Evolutionary conservation across 345 rosid species (phyloP).

Genomic region (Sonneratia caseolaris): DNA sequence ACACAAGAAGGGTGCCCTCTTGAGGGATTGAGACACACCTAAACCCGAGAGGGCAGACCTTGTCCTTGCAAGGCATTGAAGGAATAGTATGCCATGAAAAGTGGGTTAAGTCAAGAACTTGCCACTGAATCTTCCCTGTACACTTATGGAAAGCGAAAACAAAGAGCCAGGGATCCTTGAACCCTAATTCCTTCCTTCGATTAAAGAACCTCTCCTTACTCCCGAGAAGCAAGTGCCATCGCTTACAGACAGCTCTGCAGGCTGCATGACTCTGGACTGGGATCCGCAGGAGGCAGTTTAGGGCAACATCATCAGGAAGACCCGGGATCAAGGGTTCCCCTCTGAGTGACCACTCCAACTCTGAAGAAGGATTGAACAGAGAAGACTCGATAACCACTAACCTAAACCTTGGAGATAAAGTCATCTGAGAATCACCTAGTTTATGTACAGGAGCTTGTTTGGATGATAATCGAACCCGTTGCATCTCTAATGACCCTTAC

Average conservation of each 20-base stretch:
- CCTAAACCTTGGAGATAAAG: constrained; percentile 69
- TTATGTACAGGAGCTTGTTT: constrained; percentile 71
- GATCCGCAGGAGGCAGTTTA: constrained; percentile 63
- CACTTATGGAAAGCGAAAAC: constrained; percentile 65
- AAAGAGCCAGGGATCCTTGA: constrained; percentile 79
- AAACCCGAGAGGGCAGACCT: constrained; percentile 69
- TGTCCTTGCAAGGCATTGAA: constrained; percentile 72
- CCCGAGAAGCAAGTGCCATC: constrained; percentile 64
- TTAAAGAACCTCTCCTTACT: constrained; percentile 62
- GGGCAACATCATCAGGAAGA: constrained; percentile 81
- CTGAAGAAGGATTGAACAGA: constrained; percentile 38
- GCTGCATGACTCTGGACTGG: constrained; percentile 59
- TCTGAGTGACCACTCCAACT: constrained; percentile 39
- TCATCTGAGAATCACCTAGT: constrained; percentile 84
- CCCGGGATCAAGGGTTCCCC: constrained; percentile 72
- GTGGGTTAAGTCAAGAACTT: constrained; percentile 59
- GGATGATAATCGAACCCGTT: constrained; percentile 71
- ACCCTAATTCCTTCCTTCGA: constrained; percentile 54
- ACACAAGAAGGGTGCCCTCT: constrained; percentile 60
- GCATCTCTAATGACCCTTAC: constrained; percentile 34
- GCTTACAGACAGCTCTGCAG: constrained; percentile 63
- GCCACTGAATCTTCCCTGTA: constrained; percentile 76
- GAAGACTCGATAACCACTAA: constrained; percentile 53
- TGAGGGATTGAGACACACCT: constrained; percentile 53
- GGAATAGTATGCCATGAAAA: constrained; percentile 80